Evolutionary conservation across 2,329 filamentous ascomycete species (phyloP).

Genomic region (Diaporthe caulivora): DNA sequence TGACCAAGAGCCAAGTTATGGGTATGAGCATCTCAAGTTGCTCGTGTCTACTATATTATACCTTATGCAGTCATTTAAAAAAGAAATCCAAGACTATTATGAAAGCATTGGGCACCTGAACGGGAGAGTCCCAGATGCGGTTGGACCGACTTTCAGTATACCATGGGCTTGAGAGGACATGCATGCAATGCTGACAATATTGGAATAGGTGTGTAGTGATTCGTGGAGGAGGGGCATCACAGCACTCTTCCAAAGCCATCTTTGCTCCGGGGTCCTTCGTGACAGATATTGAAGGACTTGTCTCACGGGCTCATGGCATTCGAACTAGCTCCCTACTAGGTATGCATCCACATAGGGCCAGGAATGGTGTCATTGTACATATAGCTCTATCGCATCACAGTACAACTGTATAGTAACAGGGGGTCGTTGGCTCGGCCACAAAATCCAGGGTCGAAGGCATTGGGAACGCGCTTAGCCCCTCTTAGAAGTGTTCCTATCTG

Average conservation of each 20-base stretch:
- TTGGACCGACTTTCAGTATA: not conserved
- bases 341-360: not conserved
- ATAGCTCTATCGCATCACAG: not conserved
- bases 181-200: not conserved
- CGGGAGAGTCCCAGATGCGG: not conserved
- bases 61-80: not conserved
- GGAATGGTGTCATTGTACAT: too few relatives aligned
- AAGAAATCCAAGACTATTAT: not conserved
- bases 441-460: not conserved
- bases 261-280: not conserved
- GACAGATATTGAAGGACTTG: not conserved
- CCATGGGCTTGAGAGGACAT: too few relatives aligned
- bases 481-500: constrained; percentile 17
- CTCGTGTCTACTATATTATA: not conserved
- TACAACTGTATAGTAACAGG: not conserved
- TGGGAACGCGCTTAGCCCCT: not conserved
- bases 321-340: too few relatives aligned
- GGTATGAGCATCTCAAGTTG: not conserved
- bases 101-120: not conserved
- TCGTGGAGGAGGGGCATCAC: not conserved
- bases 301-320: not conserved
- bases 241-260: not conserved
- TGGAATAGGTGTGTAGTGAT: not conserved
- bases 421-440: not conserved
- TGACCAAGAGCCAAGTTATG: not conserved